Base-by-base conservation (phyloP, 148 eudicot species). In the Vaccinium vitisidaea region DNA sequence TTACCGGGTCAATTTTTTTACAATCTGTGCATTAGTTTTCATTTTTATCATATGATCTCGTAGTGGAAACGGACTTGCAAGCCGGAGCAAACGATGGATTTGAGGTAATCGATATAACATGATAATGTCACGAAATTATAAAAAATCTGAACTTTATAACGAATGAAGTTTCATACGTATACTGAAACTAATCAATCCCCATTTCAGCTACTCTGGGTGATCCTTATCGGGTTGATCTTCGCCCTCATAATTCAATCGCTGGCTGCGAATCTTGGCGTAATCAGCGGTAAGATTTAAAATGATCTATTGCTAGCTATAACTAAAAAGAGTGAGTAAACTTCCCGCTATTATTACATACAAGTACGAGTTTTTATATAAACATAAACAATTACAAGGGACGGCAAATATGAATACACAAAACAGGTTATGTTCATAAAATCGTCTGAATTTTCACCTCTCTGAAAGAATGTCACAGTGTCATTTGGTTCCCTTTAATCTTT, bases 61-160 rank as follows among this genome's bases (percentile, higher is more conserved):
- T 90, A 95, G 98, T 96, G 98, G 98, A 96, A 87, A 96, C 98
- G 49, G 98, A 96, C 84, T 83, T 96, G 89, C 98, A 96, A 88
- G 98, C 98, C 12, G 98, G 98, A 81, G 98, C 98, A 23, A 88
- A 87, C 86, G 94, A 96, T 81, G 87, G 92, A 86, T 96, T 86
- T 53, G 93, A 92, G 95, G 98, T 95, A 2, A 36, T 36, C 39
- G 0, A 36, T 36, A 36, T 36, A 36, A 36, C 1, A 32, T 39
- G 7, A 10, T 9, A 58, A 58, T 80, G 36, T 8, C 25, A 43
- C 2, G 30, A 15, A 39, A 81, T 43, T 19, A 11, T 67, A 1
- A 80, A 32, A 1, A 1, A 18, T 16, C 12, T 32, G n/a, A 27
- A 82, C 0, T 11, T 1, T 25, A 8, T n/a, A 0, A n/a, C 9